phyloP scores from a whole-genome alignment of 805 yeast species.

The Myxozyma geophila region DNA sequence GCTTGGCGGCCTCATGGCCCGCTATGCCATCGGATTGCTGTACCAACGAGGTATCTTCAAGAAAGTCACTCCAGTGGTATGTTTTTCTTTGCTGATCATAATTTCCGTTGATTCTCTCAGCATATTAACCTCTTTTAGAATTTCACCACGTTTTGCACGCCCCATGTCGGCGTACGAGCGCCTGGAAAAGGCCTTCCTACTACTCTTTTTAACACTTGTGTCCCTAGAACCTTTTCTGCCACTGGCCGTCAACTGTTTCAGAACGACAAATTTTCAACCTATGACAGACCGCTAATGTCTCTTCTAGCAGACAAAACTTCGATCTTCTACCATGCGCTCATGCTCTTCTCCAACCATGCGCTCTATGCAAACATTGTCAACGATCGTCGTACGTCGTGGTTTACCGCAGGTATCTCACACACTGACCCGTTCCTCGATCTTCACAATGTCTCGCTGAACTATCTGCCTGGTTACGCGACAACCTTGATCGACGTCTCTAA shows the following conservation, averaged over 20 bases:
- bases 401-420: conserved; percentile 72
- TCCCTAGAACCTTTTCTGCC: conserved; percentile 67
- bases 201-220: conserved; percentile 62
- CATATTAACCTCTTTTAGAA: conserved; percentile 38
- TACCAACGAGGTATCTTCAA: conserved; percentile 59
- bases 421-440: conserved; percentile 61
- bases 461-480: conserved; percentile 57
- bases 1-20: conserved; percentile 75
- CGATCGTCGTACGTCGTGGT: conserved; percentile 82
- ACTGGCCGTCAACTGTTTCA: conserved; percentile 78
- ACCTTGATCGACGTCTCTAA: conserved; percentile 58
- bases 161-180: conserved; percentile 68
- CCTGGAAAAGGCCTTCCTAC: conserved; percentile 47
- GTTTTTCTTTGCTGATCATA: conserved; percentile 5
- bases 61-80: conserved; percentile 55
- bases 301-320: conserved; percentile 69
- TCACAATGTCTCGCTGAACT: conserved; percentile 38
- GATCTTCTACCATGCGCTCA: conserved; percentile 61
- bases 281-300: conserved; percentile 57
- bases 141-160: conserved; percentile 66
- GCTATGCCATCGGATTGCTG: conserved; percentile 79
- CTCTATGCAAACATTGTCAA: conserved; percentile 78
- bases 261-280: conserved; percentile 48
- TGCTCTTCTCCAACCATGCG: conserved; percentile 56
- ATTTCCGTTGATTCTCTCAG: neutral